These are phyloP conservation scores for Volvariella surrecta DNA, from an alignment of 1,284 basidiomycete species.

Conservation along the genomic window DNA sequence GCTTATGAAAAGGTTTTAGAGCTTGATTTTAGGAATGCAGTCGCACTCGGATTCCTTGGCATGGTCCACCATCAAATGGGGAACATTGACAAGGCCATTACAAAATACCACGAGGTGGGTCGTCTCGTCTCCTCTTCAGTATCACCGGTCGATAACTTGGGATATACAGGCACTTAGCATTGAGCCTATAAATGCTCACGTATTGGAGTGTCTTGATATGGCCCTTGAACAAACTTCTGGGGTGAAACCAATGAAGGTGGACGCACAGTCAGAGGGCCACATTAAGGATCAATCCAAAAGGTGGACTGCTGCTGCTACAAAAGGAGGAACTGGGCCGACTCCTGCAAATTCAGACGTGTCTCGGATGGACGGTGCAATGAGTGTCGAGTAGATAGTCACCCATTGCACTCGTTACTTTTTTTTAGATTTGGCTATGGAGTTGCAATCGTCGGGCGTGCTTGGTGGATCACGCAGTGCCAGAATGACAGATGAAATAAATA, in stretches of 20 bases:
- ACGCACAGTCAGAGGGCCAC: conserved; percentile 9
- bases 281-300: conserved; percentile 21
- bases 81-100: conserved; percentile 70
- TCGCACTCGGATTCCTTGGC: conserved; percentile 77
- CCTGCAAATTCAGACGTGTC: too few species aligned
- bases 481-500: too few species aligned
- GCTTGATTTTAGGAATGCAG: conserved; percentile 71
- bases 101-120: conserved; percentile 81
- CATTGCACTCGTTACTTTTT: too few species aligned
- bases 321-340: background rate
- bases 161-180: conserved; percentile 64
- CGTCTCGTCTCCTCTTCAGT: background rate
- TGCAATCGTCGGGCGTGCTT: too few species aligned
- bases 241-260: conserved; percentile 20
- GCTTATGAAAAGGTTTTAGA: conserved; percentile 73
- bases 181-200: conserved; percentile 79
- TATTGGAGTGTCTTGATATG: conserved; percentile 79
- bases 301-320: conserved; percentile 21
- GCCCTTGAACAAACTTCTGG: conserved; percentile 56
- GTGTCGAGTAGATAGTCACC: too few species aligned
- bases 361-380: too few species aligned
- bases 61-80: conserved; percentile 74
- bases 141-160: conserved; percentile 1
- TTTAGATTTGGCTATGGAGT: too few species aligned
- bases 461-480: too few species aligned